Conservation (phyloP, 495 filamentous ascomycete species). For the Aspergillus homomorphus region DNA sequence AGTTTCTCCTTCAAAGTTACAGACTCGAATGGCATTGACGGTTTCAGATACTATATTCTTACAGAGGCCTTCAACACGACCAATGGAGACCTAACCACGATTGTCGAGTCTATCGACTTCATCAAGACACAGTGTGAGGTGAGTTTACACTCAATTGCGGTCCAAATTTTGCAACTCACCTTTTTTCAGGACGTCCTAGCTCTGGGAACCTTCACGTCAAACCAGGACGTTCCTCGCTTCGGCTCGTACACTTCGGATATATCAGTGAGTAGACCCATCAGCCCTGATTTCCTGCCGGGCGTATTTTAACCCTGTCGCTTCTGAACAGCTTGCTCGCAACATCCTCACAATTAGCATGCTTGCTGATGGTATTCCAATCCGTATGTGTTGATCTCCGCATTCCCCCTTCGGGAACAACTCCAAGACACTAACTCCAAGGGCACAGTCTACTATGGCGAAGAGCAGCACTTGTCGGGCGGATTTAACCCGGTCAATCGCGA, state of each 20-base stretch:
- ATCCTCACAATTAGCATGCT: slow-evolving; percentile 2
- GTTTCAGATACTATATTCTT: slow-evolving; percentile 1
- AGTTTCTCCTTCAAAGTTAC: not conserved
- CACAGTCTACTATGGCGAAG: slow-evolving; percentile 1
- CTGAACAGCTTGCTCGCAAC: slow-evolving; percentile 1
- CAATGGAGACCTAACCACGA: not conserved
- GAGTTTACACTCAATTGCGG: no score
- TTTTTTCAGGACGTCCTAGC: not conserved
- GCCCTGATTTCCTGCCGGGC: not conserved
- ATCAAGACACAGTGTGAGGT: slow-evolving; percentile 2
- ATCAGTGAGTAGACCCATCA: not conserved
- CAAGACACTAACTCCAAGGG: not conserved
- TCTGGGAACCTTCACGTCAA: slow-evolving; percentile 1
- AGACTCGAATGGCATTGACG: not conserved
- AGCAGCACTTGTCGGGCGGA: not conserved
- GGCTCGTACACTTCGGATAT: slow-evolving; percentile 6
- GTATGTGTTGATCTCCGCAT: not conserved
- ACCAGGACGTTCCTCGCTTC: slow-evolving; percentile 2
- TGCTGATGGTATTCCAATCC: slow-evolving; percentile 1
- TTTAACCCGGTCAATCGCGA: slow-evolving; percentile 3
- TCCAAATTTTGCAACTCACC: not conserved
- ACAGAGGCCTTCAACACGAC: slow-evolving; percentile 3
- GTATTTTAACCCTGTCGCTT: not conserved
- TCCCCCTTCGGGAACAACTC: not conserved
- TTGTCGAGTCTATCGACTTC: slow-evolving; percentile 1